phyloP scores from a whole-genome alignment of 768 basidiomycete genomes.

The Calocybe indica region DNA sequence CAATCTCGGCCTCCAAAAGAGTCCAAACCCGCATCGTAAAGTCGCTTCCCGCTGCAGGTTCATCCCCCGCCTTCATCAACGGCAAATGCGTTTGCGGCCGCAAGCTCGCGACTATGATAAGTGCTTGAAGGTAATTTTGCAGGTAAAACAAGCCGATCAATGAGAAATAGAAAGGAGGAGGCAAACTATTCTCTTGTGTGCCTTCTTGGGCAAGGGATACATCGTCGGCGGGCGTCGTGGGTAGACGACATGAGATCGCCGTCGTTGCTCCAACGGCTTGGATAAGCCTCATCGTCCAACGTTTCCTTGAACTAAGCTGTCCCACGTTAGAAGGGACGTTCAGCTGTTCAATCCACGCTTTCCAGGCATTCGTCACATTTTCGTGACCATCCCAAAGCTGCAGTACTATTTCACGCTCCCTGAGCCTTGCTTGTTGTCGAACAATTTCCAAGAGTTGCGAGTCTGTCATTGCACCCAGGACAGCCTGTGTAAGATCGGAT shows the following conservation, averaged over 20 bases:
- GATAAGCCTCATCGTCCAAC: slow-evolving; percentile 46
- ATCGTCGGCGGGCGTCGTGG: slow-evolving; percentile 12
- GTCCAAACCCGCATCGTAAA: slow-evolving; percentile 64
- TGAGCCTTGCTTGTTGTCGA: slow-evolving; percentile 42
- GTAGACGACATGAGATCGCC: slow-evolving; percentile 31
- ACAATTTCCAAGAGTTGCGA: slow-evolving; percentile 45
- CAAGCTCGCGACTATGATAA: slow-evolving; percentile 58
- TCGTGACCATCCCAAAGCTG: slow-evolving; percentile 38
- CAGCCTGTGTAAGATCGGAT: slow-evolving; percentile 58
- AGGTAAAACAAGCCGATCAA: slow-evolving; percentile 45
- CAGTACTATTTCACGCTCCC: slow-evolving; percentile 51
- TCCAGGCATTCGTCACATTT: slow-evolving; percentile 26
- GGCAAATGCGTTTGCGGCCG: slow-evolving; percentile 27
- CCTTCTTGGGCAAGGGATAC: neutral
- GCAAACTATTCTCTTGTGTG: slow-evolving; percentile 39
- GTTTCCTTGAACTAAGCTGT: neutral
- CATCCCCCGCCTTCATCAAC: neutral
- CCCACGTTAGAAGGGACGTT: neutral
- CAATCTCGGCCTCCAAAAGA: slow-evolving; percentile 54
- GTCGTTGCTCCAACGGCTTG: slow-evolving; percentile 33
- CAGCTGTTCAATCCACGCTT: slow-evolving; percentile 20
- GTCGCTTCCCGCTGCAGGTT: slow-evolving; percentile 9
- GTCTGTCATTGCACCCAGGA: slow-evolving; percentile 64
- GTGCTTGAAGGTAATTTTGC: slow-evolving; percentile 69
- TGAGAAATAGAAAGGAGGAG: slow-evolving; percentile 62